phyloP scores from a whole-genome alignment of 2,329 filamentous ascomycete genomes.

The Sarocladium brachiariae region DNA sequence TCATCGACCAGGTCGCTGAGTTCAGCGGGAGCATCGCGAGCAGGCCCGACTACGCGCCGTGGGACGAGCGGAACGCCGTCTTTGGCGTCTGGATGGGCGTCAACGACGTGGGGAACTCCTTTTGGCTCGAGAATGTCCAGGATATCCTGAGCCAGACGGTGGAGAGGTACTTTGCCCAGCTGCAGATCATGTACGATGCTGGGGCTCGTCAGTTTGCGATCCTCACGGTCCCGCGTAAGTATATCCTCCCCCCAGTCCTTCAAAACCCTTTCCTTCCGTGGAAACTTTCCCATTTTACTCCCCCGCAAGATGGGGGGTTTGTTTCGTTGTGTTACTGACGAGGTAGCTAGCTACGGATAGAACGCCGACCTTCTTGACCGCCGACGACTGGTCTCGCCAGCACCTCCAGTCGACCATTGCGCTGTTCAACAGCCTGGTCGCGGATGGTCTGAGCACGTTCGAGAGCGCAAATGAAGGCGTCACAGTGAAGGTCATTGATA shows the following conservation, averaged over 20 bases:
- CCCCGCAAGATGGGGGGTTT: too few species aligned
- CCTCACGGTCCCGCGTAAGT: conserved; percentile 46
- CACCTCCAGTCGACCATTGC: conserved; percentile 27
- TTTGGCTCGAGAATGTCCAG: conserved; percentile 23
- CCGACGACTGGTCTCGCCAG: conserved; percentile 18
- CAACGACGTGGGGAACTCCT: conserved; percentile 48
- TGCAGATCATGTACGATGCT: conserved; percentile 40
- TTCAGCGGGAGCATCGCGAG: conserved; percentile 27
- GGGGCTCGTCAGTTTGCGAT: conserved; percentile 54
- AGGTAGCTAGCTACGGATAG: conserved; percentile 30
- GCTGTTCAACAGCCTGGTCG: conserved; percentile 30
- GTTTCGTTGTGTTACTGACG: too few species aligned
- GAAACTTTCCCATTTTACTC: too few species aligned
- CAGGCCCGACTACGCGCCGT: conserved; percentile 27
- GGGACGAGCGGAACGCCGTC: conserved; percentile 34
- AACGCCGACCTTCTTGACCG: conserved; percentile 26
- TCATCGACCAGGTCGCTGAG: conserved; percentile 18
- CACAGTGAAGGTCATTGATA: conserved; percentile 31
- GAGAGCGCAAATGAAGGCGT: conserved; percentile 25
- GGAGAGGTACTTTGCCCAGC: conserved; percentile 32
- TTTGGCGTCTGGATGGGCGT: conserved; percentile 48
- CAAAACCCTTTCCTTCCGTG: too few species aligned
- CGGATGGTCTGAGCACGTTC: conserved; percentile 24
- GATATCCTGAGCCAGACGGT: conserved; percentile 33
- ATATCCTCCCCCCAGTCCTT: neutral